Percentiles rank a stretch among this genome's conserved stretches.
Conservation (phyloP, 176 grass and related monocot genomes). For the Oryza australiensis region DNA sequence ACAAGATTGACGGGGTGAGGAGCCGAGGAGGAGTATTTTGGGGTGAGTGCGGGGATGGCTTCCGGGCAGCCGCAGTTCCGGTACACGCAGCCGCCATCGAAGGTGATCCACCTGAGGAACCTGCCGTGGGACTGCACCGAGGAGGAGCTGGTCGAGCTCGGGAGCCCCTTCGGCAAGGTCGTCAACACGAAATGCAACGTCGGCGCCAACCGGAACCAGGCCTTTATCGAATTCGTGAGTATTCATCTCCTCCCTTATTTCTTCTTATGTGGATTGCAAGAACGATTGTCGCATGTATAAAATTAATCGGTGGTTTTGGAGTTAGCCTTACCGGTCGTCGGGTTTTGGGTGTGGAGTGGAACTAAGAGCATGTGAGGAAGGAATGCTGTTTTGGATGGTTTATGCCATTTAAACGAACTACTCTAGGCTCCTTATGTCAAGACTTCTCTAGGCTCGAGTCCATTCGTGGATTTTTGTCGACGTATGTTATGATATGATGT, state of each 20-base stretch:
- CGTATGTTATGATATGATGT: not conserved
- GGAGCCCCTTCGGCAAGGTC: conserved; percentile 87
- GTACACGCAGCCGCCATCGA: conserved; percentile 86
- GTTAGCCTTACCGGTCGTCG: not conserved
- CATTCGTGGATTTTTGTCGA: not conserved
- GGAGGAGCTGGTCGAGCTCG: conserved; percentile 89
- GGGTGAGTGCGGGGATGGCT: conserved; percentile 48
- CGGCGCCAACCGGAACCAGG: conserved; percentile 88
- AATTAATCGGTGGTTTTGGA: not conserved
- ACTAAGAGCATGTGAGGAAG: not conserved
- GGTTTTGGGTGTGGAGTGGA: not conserved
- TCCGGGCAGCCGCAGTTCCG: conserved; percentile 84
- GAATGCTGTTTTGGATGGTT: not conserved
- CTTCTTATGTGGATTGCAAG: not conserved
- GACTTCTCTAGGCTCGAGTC: not conserved
- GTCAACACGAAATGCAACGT: conserved; percentile 97
- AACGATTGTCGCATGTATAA: not conserved
- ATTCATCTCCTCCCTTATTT: not conserved
- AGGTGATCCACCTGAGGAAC: conserved; percentile 93
- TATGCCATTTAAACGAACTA: not conserved
- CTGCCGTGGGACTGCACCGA: conserved; percentile 87
- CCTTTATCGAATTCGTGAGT: conserved; percentile 95
- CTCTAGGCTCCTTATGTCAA: no score
- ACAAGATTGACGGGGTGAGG: not conserved
- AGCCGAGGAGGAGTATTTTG: not conserved